Evolutionary conservation across 192 early-diverging fungal species (phyloP).

Genomic region (Rhizoclosmatium globosum): DNA sequence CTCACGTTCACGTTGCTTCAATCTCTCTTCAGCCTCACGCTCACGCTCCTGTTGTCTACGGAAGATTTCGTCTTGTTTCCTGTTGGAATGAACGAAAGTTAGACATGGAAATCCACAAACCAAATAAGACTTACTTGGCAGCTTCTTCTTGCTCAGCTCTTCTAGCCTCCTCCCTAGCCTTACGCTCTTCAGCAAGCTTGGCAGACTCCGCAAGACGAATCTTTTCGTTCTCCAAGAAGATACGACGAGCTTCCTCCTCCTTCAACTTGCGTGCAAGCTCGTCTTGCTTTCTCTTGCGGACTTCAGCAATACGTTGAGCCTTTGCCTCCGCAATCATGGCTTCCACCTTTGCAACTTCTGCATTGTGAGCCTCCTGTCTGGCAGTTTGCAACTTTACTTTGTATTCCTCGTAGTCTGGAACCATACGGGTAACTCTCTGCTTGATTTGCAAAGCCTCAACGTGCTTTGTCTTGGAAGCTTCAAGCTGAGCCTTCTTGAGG

Average conservation of each 20-base stretch:
- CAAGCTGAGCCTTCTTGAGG: constrained; percentile 73
- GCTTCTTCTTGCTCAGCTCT: constrained; percentile 45
- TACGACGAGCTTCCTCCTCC: constrained; percentile 35
- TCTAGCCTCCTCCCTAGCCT: constrained; percentile 26
- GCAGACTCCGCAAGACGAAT: constrained; percentile 41
- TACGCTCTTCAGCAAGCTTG: constrained; percentile 36
- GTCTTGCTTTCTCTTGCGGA: constrained; percentile 62
- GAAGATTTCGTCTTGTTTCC: constrained; percentile 44
- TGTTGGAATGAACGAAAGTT: not conserved
- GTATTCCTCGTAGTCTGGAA: constrained; percentile 77
- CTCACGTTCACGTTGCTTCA: constrained; percentile 29
- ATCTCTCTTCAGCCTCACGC: constrained; percentile 34
- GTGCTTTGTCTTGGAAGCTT: constrained; percentile 71
- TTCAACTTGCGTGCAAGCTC: constrained; percentile 49
- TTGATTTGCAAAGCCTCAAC: constrained; percentile 79
- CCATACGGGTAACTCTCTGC: constrained; percentile 79
- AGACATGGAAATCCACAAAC: constrained; percentile 6
- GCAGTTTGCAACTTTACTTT: constrained; percentile 62
- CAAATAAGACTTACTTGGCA: constrained; percentile 33
- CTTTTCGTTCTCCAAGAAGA: constrained; percentile 41
- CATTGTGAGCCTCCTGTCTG: constrained; percentile 65
- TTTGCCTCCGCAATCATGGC: constrained; percentile 77
- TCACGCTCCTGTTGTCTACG: constrained; percentile 42
- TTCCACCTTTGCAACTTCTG: constrained; percentile 63
- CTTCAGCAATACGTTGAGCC: constrained; percentile 69